phyloP scores from a whole-genome alignment of 2,329 filamentous ascomycete genomes.

The Paraconiothyrium brasiliense region DNA sequence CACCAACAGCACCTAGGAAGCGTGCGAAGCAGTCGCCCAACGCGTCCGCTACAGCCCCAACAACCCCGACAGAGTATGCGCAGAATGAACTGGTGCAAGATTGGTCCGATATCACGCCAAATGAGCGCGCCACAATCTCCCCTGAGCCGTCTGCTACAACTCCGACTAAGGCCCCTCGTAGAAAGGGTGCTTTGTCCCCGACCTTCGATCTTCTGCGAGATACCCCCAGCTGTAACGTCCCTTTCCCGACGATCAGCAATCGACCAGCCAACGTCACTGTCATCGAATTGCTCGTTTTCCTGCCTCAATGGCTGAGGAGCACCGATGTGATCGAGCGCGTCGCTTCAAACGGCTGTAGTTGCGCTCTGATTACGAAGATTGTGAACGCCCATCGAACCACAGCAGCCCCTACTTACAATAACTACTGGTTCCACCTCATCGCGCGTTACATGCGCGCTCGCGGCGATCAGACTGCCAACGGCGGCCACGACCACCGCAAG shows the following conservation, averaged over 20 bases:
- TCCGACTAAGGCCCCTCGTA: too few relatives aligned
- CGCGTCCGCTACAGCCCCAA: too few relatives aligned
- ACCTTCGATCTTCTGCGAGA: constrained; percentile 7
- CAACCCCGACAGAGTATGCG: too few relatives aligned
- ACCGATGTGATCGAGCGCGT: constrained; percentile 36
- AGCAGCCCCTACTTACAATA: constrained; percentile 21
- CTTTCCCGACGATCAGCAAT: constrained; percentile 22
- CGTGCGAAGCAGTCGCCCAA: too few relatives aligned
- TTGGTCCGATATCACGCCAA: too few relatives aligned
- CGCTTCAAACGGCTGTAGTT: constrained; percentile 30
- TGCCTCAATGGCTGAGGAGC: constrained; percentile 35
- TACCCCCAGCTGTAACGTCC: constrained; percentile 27
- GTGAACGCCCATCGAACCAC: constrained; percentile 32
- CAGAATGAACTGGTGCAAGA: too few relatives aligned
- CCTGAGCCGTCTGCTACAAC: too few relatives aligned
- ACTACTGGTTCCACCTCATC: constrained; percentile 31
- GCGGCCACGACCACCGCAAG: constrained; percentile 14
- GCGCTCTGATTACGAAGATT: constrained; percentile 20
- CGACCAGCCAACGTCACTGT: constrained; percentile 33
- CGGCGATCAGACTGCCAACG: not conserved
- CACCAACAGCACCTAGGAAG: too few relatives aligned
- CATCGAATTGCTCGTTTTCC: constrained; percentile 35
- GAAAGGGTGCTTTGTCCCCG: too few relatives aligned
- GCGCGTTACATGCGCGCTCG: constrained; percentile 24
- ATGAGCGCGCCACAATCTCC: too few relatives aligned